Evolutionary conservation across 2,329 filamentous ascomycete genomes (phyloP).

Genomic region (Magnaporthales sp.): DNA sequence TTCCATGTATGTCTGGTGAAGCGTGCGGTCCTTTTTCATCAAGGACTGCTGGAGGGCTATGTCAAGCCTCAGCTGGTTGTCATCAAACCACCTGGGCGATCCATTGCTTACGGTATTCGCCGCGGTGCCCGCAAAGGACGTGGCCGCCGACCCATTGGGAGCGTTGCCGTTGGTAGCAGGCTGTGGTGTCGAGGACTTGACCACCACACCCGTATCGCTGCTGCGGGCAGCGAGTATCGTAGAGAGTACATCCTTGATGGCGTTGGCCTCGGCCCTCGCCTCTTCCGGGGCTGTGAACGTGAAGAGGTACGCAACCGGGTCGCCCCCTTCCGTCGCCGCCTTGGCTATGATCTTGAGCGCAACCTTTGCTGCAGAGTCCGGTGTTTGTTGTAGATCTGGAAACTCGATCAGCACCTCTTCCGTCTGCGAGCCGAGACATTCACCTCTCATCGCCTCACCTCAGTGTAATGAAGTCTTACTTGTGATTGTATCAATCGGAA

Average conservation of each 20-base stretch:
- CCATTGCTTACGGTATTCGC: constrained; percentile 21
- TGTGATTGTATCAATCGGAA: constrained; percentile 68
- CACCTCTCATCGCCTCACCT: constrained; percentile 2
- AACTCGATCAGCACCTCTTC: constrained; percentile 4
- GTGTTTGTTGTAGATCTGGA: constrained; percentile 87
- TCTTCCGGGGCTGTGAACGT: constrained; percentile 73
- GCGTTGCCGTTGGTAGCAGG: constrained; percentile 15
- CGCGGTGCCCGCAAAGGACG: constrained; percentile 64
- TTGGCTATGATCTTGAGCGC: constrained; percentile 90
- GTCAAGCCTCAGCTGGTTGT: constrained; percentile 67
- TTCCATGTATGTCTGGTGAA: constrained; percentile 83
- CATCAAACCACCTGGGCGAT: constrained; percentile 67
- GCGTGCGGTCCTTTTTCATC: constrained; percentile 65
- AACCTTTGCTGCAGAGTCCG: constrained; percentile 77
- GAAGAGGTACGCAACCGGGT: constrained; percentile 70
- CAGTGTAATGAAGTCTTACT: constrained; percentile 44
- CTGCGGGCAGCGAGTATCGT: constrained; percentile 64
- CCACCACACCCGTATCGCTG: constrained; percentile 38
- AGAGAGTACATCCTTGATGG: constrained; percentile 74
- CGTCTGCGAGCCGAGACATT: neutral
- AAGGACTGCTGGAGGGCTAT: constrained; percentile 80
- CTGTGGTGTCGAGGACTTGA: constrained; percentile 30
- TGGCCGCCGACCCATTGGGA: constrained; percentile 51
- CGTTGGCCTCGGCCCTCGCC: constrained; percentile 75
- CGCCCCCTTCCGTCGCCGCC: constrained; percentile 39